These are phyloP conservation scores for Fusarium buharicum DNA, from an alignment of 2,329 filamentous ascomycete species.

Conservation along the genomic window DNA sequence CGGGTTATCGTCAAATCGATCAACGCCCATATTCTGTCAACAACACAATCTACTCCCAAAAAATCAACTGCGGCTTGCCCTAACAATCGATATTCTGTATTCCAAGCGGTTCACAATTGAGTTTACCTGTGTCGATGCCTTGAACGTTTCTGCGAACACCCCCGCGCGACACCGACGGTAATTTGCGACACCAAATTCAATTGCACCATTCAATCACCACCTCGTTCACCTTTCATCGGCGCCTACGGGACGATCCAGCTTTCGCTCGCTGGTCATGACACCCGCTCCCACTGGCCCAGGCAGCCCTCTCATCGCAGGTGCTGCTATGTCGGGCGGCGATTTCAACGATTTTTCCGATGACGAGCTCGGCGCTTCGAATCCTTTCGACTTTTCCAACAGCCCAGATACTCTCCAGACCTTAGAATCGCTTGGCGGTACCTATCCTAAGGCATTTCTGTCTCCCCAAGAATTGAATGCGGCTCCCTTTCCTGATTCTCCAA, in stretches of 20 bases:
- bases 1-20: slow-evolving; percentile 33
- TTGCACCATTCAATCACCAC: slow-evolving; percentile 26
- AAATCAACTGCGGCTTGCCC: slow-evolving; percentile 11
- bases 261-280: slow-evolving; percentile 51
- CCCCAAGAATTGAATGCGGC: slow-evolving; percentile 51
- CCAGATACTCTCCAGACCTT: slow-evolving; percentile 52
- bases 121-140: slow-evolving; percentile 32
- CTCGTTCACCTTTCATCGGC: slow-evolving; percentile 11
- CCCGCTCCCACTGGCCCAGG: slow-evolving; percentile 47
- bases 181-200: slow-evolving; percentile 42
- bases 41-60: slow-evolving; percentile 22
- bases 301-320: slow-evolving; percentile 55
- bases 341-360: slow-evolving; percentile 54
- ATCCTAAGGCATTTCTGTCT: slow-evolving; percentile 49
- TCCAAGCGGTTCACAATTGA: slow-evolving; percentile 10
- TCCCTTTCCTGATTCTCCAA: slow-evolving; percentile 56
- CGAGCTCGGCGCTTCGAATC: slow-evolving; percentile 48
- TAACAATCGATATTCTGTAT: not conserved
- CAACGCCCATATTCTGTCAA: slow-evolving; percentile 27
- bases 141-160: slow-evolving; percentile 22
- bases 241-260: slow-evolving; percentile 36
- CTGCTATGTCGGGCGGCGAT: slow-evolving; percentile 52
- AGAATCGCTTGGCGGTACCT: slow-evolving; percentile 46
- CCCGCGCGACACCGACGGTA: slow-evolving; percentile 41
- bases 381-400: slow-evolving; percentile 53